phyloP scores from a whole-genome alignment of 495 filamentous ascomycete species.

The Aspergillus olivimuriae region DNA sequence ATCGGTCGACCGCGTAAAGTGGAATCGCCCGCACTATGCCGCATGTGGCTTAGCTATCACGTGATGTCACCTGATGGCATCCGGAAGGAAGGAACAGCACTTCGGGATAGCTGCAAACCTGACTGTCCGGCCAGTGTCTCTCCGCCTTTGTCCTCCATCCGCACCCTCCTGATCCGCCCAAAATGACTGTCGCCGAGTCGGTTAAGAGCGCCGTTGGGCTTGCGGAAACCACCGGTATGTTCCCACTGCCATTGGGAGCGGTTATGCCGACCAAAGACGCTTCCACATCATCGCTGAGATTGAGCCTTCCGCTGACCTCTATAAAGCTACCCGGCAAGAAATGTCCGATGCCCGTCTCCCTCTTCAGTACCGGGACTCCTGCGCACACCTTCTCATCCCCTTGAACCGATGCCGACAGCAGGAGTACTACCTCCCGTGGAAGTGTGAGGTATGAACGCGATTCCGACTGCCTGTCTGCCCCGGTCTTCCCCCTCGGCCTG shows the following conservation, averaged over 20 bases:
- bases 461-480: background rate
- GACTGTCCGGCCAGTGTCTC: slow-evolving; percentile 16
- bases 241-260: slow-evolving; percentile 16
- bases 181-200: slow-evolving; percentile 45
- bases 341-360: slow-evolving; percentile 91
- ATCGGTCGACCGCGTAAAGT: slow-evolving; percentile 23
- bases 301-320: slow-evolving; percentile 11
- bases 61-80: slow-evolving; percentile 26
- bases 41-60: slow-evolving; percentile 7
- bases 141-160: slow-evolving; percentile 10
- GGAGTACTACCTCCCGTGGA: slow-evolving; percentile 94
- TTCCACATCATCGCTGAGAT: slow-evolving; percentile 3
- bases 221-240: slow-evolving; percentile 38
- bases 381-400: slow-evolving; percentile 88
- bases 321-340: slow-evolving; percentile 65
- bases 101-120: slow-evolving; percentile 26
- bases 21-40: slow-evolving; percentile 23
- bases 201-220: slow-evolving; percentile 51
- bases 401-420: slow-evolving; percentile 91
- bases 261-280: background rate
- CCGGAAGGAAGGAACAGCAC: slow-evolving; percentile 27
- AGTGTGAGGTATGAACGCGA: slow-evolving; percentile 72
- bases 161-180: slow-evolving; percentile 16
- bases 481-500: too few relatives aligned
- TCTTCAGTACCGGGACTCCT: slow-evolving; percentile 86